Evolutionary conservation across 2,329 filamentous ascomycete species (phyloP), one percentile per base, ranked within the genome.

Genomic region (Scedosporium aurantiacum): DNA sequence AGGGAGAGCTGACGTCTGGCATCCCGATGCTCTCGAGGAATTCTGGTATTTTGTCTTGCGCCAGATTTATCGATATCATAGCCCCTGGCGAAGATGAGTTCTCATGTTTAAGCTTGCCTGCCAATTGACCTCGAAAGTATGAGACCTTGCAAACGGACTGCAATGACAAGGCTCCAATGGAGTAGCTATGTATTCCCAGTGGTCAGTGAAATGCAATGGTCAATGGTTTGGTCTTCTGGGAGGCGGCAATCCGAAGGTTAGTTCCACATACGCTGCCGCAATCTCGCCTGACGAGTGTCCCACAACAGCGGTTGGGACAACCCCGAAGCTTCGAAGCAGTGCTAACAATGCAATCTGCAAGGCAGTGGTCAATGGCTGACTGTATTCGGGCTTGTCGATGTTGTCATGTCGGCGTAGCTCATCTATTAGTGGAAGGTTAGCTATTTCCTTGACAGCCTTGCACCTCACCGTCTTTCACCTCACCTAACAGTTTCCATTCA

Each of bases 271-370:
- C 28, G 73, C 74, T 10, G 74, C 74, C 6, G 70, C 70, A 56
- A 76, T 74, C 63, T 76, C 74, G 14, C 74, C 74, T 18, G 68
- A 71, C 0, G 72, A 74, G 62, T 76, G 74, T 1, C 74, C 74
- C 0, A 72, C 67, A 0, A 74, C 70, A 7, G 64, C 63, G 16
- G 64, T 47, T 0, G 72, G 71, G 0, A 55, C 60, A 2, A 76
- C 63, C 2, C 66, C 65, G 56, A 69, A 74, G 2, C 62, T 62
- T n/a, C 63, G 55, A n/a, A 74, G 65, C 0, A 75, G 64, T 6
- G 76, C 69, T 1, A 76, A 68, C 0, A 79, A 64, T 2, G 67
- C 76, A 1, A 80, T 63, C 61, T 80, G 78, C 0, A 80, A 18
- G 0, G 75, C 75, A 0, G 76, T 78, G 32, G 71, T 78, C 0